A percentile compares a stretch with the other conserved stretches of the same genome.
Conservation (phyloP, 108 stramenopile genomes). For the Cyclotella choctawhatcheeana region DNA sequence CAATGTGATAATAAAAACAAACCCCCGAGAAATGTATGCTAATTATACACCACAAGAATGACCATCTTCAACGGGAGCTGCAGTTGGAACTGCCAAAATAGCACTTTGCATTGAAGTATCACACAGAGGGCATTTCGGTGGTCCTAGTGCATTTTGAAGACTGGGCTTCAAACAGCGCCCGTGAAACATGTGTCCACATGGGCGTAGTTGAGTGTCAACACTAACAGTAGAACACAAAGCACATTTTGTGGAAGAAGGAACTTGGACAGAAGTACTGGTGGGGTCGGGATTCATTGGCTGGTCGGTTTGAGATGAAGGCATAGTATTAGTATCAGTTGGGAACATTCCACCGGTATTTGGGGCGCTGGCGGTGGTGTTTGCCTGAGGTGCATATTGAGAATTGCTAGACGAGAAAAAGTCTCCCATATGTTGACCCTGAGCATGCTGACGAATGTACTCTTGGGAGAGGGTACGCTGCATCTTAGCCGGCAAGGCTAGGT, state of each 20-base stretch:
- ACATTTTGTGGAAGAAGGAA: constrained; percentile 80
- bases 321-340: neutral
- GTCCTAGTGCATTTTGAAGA: constrained; percentile 68
- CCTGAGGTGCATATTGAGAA: constrained; percentile 41
- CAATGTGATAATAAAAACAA: neutral
- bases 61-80: neutral
- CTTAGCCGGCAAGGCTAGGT: constrained; percentile 83
- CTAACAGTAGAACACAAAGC: constrained; percentile 71
- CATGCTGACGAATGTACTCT: constrained; percentile 78
- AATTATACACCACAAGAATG: neutral
- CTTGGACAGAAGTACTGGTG: constrained; percentile 64
- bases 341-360: constrained; percentile 13
- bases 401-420: constrained; percentile 50
- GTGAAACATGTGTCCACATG: constrained; percentile 93
- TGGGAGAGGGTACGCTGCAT: constrained; percentile 88
- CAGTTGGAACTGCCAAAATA: constrained; percentile 72
- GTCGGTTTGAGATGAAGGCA: neutral
- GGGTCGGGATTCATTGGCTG: constrained; percentile 22
- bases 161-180: constrained; percentile 87
- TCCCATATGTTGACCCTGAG: constrained; percentile 51
- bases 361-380: constrained; percentile 6
- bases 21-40: neutral
- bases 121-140: constrained; percentile 84
- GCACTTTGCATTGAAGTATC: constrained; percentile 81
- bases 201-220: constrained; percentile 90